Conservation (phyloP, 495 filamentous ascomycete species). For the Talaromyces adpressus region DNA sequence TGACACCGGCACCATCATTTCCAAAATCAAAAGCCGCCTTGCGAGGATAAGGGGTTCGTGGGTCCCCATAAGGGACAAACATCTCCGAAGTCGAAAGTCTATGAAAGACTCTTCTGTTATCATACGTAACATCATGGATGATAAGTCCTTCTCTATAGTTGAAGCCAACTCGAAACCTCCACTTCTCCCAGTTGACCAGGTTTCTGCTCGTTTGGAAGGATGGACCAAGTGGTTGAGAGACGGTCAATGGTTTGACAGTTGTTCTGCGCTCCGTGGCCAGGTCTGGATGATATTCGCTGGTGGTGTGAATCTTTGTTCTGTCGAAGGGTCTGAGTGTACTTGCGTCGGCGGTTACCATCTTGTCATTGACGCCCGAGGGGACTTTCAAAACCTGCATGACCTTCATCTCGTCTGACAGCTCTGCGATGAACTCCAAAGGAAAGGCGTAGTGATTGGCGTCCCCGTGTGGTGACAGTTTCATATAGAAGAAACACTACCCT, state of each 20-base stretch:
- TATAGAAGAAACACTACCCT: constrained; percentile 28
- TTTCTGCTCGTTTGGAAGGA: constrained; percentile 50
- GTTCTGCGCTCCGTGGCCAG: constrained; percentile 40
- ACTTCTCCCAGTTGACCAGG: constrained; percentile 54
- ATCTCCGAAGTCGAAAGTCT: constrained; percentile 65
- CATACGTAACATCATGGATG: constrained; percentile 58
- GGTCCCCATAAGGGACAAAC: constrained; percentile 60
- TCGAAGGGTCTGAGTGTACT: constrained; percentile 19
- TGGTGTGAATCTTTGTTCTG: constrained; percentile 33
- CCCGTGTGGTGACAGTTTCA: constrained; percentile 14
- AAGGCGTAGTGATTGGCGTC: constrained; percentile 68
- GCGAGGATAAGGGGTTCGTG: constrained; percentile 54
- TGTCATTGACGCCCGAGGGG: constrained; percentile 25
- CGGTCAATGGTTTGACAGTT: constrained; percentile 67
- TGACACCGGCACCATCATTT: constrained; percentile 55
- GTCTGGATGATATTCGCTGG: constrained; percentile 62
- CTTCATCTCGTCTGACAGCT: constrained; percentile 52
- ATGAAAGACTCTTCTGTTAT: constrained; percentile 59
- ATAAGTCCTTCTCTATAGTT: constrained; percentile 55
- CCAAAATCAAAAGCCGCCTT: constrained; percentile 67
- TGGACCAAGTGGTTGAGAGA: constrained; percentile 69
- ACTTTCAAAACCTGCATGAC: constrained; percentile 42
- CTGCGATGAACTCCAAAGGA: constrained; percentile 61
- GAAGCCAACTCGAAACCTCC: constrained; percentile 57
- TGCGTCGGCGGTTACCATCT: constrained; percentile 4